phyloP scores from a whole-genome alignment of 2,329 filamentous ascomycete species.

The Diaporthe eres region DNA sequence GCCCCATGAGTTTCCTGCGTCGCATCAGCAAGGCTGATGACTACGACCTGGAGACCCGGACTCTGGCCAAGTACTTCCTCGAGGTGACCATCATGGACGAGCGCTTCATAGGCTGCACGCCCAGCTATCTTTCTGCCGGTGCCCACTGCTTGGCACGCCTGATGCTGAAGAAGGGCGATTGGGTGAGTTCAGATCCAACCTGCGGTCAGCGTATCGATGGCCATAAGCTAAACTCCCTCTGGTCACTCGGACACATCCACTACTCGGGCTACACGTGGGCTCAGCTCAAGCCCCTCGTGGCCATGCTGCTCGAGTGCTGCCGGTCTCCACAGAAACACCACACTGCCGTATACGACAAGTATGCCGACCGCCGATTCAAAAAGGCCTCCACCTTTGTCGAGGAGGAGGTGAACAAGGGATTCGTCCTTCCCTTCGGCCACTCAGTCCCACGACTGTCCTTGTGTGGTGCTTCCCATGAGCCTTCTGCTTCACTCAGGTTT shows the following conservation, averaged over 20 bases:
- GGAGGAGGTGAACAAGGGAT: slow-evolving; percentile 76
- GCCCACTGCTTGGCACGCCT: slow-evolving; percentile 92
- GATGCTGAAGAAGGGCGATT: slow-evolving; percentile 91
- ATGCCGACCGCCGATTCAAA: slow-evolving; percentile 89
- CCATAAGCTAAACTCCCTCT: slow-evolving; percentile 43
- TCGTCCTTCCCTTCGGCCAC: slow-evolving; percentile 63
- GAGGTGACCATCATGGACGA: slow-evolving; percentile 99
- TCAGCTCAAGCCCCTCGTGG: slow-evolving; percentile 84
- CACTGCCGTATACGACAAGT: slow-evolving; percentile 90
- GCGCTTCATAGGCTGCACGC: slow-evolving; percentile 91
- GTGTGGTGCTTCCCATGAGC: slow-evolving; percentile 40
- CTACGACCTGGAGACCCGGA: slow-evolving; percentile 95
- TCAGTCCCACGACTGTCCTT: slow-evolving; percentile 51
- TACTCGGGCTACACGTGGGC: slow-evolving; percentile 94
- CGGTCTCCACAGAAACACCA: slow-evolving; percentile 86
- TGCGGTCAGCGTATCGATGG: slow-evolving; percentile 8
- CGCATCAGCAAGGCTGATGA: slow-evolving; percentile 99
- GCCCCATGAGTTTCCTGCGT: slow-evolving; percentile 97
- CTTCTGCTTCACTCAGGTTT: slow-evolving; percentile 35
- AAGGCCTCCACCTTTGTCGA: slow-evolving; percentile 85
- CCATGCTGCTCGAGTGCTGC: slow-evolving; percentile 89
- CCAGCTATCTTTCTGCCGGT: slow-evolving; percentile 91
- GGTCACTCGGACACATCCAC: slow-evolving; percentile 88
- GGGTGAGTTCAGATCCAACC: slow-evolving; percentile 74
- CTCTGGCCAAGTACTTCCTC: slow-evolving; percentile 96